A percentile compares a stretch with the other conserved stretches of the same genome.
Evolutionary conservation across 768 basidiomycete species (phyloP).

Genomic region (Filobasidium wieringae): DNA sequence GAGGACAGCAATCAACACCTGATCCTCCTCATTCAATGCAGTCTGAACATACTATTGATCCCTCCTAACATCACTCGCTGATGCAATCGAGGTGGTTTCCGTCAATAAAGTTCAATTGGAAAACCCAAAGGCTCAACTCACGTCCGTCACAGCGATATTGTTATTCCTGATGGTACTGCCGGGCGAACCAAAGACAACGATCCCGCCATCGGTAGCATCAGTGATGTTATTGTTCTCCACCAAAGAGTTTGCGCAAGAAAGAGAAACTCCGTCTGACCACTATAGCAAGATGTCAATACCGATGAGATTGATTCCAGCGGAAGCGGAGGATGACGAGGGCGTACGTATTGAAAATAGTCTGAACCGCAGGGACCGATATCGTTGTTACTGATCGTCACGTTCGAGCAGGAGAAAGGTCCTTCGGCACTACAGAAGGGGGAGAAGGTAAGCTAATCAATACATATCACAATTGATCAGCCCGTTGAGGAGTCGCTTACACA

Average conservation of each 20-base stretch:
- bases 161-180: conserved; percentile 27
- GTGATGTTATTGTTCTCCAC: conserved; percentile 32
- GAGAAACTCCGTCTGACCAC: conserved; percentile 38
- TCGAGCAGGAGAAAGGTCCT: conserved; percentile 55
- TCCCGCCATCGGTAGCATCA: conserved; percentile 30
- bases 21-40: neutral
- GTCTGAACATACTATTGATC: conserved; percentile 21
- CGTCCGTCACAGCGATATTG: conserved; percentile 27
- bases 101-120: neutral
- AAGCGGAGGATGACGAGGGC: neutral
- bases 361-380: conserved; percentile 49
- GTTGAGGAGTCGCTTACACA: conserved; percentile 34
- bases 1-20: neutral
- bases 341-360: conserved; percentile 26
- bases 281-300: neutral
- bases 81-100: neutral
- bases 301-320: neutral
- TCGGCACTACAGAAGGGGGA: conserved; percentile 41
- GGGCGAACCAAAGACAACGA: conserved; percentile 35
- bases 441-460: no score
- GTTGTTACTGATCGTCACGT: conserved; percentile 61
- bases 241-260: conserved; percentile 28
- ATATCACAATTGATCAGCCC: neutral
- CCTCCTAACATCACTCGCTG: conserved; percentile 27
- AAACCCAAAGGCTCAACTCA: conserved; percentile 1